A percentile compares a stretch with the other conserved stretches of the same genome.
phyloP scores from a whole-genome alignment of 768 basidiomycete species.

The Pulveroboletus ravenelii region DNA sequence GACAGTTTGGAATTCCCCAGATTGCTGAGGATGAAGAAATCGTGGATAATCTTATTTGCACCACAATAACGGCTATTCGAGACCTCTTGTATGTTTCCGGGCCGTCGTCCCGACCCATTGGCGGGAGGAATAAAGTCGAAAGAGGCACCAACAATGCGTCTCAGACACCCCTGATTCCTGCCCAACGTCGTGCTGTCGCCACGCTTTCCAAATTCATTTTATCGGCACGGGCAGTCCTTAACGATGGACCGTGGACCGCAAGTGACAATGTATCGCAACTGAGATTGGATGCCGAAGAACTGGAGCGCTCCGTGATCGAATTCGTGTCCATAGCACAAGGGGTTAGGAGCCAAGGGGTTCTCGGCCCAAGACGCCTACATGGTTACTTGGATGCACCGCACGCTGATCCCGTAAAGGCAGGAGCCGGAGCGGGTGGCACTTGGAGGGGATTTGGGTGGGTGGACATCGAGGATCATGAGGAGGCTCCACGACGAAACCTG shows the following conservation, averaged over 20 bases:
- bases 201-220: constrained; percentile 85
- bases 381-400: constrained; percentile 35
- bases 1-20: constrained; percentile 42
- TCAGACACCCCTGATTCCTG: constrained; percentile 62
- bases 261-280: constrained; percentile 40
- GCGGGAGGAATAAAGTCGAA: constrained; percentile 33
- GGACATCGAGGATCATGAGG: constrained; percentile 30
- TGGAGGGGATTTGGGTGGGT: constrained; percentile 58
- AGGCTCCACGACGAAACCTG: constrained; percentile 27
- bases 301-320: constrained; percentile 62
- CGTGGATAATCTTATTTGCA: constrained; percentile 57
- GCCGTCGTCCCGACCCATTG: constrained; percentile 51
- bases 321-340: constrained; percentile 64
- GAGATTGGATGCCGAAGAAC: constrained; percentile 65
- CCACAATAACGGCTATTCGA: constrained; percentile 59
- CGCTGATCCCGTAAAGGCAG: constrained; percentile 39
- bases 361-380: constrained; percentile 32
- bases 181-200: constrained; percentile 78
- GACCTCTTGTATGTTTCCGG: constrained; percentile 67
- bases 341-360: constrained; percentile 23
- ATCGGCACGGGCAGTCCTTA: constrained; percentile 75
- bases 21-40: constrained; percentile 49
- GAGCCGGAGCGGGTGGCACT: constrained; percentile 46
- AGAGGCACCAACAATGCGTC: constrained; percentile 34
- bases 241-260: constrained; percentile 29